Evolutionary conservation across 441 rosid genomes (phyloP), one percentile per base, ranked within the genome.

Genomic region (Erodium chrysanthum): DNA sequence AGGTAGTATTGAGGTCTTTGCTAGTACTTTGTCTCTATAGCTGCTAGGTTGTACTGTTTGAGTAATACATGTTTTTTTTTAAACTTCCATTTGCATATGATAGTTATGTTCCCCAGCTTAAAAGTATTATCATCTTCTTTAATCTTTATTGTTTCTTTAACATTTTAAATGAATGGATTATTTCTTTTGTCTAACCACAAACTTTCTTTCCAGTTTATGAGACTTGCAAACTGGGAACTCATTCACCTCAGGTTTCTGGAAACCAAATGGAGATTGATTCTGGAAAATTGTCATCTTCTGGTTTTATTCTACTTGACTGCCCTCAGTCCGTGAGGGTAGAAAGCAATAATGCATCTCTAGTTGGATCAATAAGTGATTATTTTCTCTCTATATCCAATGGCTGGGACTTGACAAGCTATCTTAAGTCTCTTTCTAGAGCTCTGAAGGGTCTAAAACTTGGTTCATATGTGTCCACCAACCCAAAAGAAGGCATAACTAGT

Each of bases 311-410:
- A 62, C 90, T 92, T 73, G 96, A 90, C 84, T 96, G 96, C 75
- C 99, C 99, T 73, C 98, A 90, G 67, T 89, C 99, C 66, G 88
- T 96, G 99, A 96, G 92, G 86, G 92, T 92, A 79, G 96, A 92
- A 77, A 89, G 96, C 83, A 89, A 84, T 73, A 88, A 84, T 73
- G 85, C 98, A 68, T 96, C 97, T 69, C 92, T 92, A 54, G 84
- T 96, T 72, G 99, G 98, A 80, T 92, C 97, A 23, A 86, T 92
- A 75, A 96, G 98, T 31, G 99, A 96, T 75, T 96, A 90, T 79
- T 96, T 96, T 80, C 88, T 96, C 15, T 92, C 97, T 12, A 86
- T 96, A 66, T 96, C 99, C 73, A 92, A 96, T 82, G 94, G 99
- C 65, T 96, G 99, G 99, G 93, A 96, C 76, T 74, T 96, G 84